Evolutionary conservation across 2,329 filamentous ascomycete genomes (phyloP), one percentile per base, ranked within the genome.

Genomic region (Fusarium anguioides): DNA sequence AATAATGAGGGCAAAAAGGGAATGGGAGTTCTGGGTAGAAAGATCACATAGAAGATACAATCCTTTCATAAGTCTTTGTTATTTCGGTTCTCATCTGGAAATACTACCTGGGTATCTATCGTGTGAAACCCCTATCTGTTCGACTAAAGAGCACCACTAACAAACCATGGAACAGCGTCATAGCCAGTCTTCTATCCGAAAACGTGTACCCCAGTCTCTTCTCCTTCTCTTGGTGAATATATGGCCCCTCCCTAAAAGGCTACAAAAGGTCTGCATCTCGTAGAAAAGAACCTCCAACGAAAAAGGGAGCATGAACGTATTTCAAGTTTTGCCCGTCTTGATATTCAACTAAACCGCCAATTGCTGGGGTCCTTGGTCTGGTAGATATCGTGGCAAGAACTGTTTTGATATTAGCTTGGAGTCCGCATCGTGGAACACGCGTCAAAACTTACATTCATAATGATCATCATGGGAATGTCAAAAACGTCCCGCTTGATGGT

Each of bases 381-480:
- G 84, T 69, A 85, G 85, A 69, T 87, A 88, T 74, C 86, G 84
- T 45, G 86, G 86, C 54, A 88, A 74, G 70, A 88, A 88, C 86
- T 88, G 60, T 5, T 36, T 17, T 6, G 14, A 37, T 18, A 64
- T 66, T 48, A 54, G 42, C 14, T 45, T 8, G 15, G 8, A 17
- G 17, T 7, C 20, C 12, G 47, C 11, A 7, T 11, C 14, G 14
- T 18, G 15, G 18, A 20, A 24, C 24, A n/a, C 18, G 8, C 33
- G 12, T 7, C 9, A 36, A 20, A 31, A 90, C 94, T 90, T 79
- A 97, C 96, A 82, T 97, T 97, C 83, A 98, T 95, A 75, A 97
- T 92, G 78, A 98, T 96, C 81, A 98, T 85, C 93, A 97, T 97
- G 21, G 96, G 96, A 79, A 98, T 97, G 81, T 98, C 95, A 81